phyloP scores from a whole-genome alignment of 1,284 basidiomycete species.

The Neonothopanus nambi region DNA sequence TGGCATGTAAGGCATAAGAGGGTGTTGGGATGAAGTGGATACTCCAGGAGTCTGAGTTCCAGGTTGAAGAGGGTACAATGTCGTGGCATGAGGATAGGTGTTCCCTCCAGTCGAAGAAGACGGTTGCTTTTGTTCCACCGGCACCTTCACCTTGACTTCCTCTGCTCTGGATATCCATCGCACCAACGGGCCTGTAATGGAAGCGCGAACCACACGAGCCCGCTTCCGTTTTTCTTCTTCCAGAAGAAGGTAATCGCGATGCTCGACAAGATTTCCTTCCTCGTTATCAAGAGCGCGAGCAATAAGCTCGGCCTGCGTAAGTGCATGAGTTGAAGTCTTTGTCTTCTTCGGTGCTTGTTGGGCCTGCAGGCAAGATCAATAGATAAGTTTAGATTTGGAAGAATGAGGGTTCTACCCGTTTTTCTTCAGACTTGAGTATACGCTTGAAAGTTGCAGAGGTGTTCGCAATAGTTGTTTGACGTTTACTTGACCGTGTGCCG shows the following conservation, averaged over 20 bases:
- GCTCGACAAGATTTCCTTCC: conserved; percentile 79
- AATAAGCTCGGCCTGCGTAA: conserved; percentile 81
- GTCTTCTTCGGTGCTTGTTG: conserved; percentile 55
- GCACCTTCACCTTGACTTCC: conserved; percentile 25
- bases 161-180: conserved; percentile 74
- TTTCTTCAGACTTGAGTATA: conserved; percentile 63
- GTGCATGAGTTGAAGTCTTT: conserved; percentile 48
- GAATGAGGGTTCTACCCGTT: conserved; percentile 43
- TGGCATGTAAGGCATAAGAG: neutral
- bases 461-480: conserved; percentile 65
- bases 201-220: conserved; percentile 58
- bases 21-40: neutral
- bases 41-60: neutral
- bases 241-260: conserved; percentile 72
- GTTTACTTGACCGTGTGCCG: conserved; percentile 60
- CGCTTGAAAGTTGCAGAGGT: conserved; percentile 61
- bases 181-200: conserved; percentile 70
- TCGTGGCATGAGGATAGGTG: neutral
- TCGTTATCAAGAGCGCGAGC: conserved; percentile 82
- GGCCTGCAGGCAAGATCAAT: conserved; percentile 40
- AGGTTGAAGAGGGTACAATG: neutral
- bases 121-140: no score
- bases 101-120: neutral
- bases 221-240: conserved; percentile 82
- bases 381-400: neutral